Evolutionary conservation across 169 alveolate species (phyloP), one percentile per base, ranked within the genome.

Genomic region (Plasmodium gonderi): DNA sequence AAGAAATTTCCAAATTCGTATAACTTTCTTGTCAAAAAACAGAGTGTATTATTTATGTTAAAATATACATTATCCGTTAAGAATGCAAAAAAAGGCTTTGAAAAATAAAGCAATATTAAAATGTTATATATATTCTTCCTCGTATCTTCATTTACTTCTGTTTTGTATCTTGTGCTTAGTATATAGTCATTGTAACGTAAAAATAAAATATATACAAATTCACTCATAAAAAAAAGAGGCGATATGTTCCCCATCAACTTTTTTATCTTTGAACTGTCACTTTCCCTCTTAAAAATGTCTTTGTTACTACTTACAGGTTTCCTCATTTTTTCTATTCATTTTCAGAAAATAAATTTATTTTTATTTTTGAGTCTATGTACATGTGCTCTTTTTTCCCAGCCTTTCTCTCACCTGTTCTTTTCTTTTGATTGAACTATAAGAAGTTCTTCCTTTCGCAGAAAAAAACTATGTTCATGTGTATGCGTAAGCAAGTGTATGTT

Each of bases 301-400:
- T 82, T 69, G n/a, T 23, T 45, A 40, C 45, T 47, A 33, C 45
- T 68, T 47, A 23, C 75, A 42, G 92, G 20, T 49, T 82, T 69
- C 83, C 68, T 68, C 92, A 82, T 82, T 82, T 82, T 82, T 69
- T 68, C 92, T 82, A 20, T 69, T 82, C 92, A 82, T 82, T 82
- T 82, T 82, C 33, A 54, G 72, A 38, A 42, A 14, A 49, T 26
- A 51, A 23, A 51, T 60, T 29, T 64, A 54, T 54, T 4, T 54
- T 20, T 47, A 77, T n/a, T 4, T 23, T 44, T 79, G 42, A 51
- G 72, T 6, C n/a, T 54, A 4, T 54, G 31, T 17, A 54, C 23
- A 26, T 54, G 69, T 33, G 69, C n/a, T n/a, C n/a, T n/a, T n/a
- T n/a, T n/a, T n/a, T n/a, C n/a, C n/a, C n/a, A n/a, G n/a, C n/a